phyloP scores from a whole-genome alignment of 2,329 filamentous ascomycete species.

The Exophiala oligosperma region DNA sequence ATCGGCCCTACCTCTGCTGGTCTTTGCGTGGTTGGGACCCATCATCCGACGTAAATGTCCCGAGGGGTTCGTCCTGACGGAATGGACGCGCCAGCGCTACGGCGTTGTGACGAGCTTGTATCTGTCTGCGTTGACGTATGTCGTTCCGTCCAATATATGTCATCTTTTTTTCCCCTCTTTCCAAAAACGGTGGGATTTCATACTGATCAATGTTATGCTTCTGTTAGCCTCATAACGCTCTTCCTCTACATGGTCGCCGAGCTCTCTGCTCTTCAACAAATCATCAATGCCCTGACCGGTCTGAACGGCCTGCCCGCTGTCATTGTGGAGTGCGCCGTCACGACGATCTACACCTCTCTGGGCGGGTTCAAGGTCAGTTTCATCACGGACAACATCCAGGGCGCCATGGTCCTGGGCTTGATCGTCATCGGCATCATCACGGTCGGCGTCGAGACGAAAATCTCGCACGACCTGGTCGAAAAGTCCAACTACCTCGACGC shows the following conservation, averaged over 20 bases:
- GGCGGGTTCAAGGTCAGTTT: conserved; percentile 84
- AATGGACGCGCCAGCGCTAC: conserved; percentile 80
- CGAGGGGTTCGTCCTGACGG: conserved; percentile 79
- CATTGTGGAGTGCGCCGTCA: conserved; percentile 75
- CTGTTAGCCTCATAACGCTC: conserved; percentile 65
- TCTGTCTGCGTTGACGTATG: conserved; percentile 69
- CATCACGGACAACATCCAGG: conserved; percentile 79
- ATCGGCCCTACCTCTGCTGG: conserved; percentile 69
- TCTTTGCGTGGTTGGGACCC: conserved; percentile 68
- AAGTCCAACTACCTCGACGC: conserved; percentile 68
- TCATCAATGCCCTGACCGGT: conserved; percentile 71
- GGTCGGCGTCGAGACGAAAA: conserved; percentile 72
- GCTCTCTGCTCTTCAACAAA: conserved; percentile 77
- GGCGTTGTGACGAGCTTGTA: conserved; percentile 69
- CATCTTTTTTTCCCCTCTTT: background rate
- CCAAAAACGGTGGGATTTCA: background rate
- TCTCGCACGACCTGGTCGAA: conserved; percentile 67
- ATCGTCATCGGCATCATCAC: conserved; percentile 75
- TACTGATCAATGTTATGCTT: conserved; percentile 13
- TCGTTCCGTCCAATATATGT: background rate
- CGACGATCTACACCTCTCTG: conserved; percentile 79
- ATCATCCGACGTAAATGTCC: conserved; percentile 78
- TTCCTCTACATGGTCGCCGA: conserved; percentile 88
- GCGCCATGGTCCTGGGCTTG: conserved; percentile 72
- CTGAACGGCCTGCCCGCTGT: conserved; percentile 72